Evolutionary conservation across 306 rosid genomes (phyloP), one percentile per base, ranked within the genome.

Genomic region (Vicia sativa): DNA sequence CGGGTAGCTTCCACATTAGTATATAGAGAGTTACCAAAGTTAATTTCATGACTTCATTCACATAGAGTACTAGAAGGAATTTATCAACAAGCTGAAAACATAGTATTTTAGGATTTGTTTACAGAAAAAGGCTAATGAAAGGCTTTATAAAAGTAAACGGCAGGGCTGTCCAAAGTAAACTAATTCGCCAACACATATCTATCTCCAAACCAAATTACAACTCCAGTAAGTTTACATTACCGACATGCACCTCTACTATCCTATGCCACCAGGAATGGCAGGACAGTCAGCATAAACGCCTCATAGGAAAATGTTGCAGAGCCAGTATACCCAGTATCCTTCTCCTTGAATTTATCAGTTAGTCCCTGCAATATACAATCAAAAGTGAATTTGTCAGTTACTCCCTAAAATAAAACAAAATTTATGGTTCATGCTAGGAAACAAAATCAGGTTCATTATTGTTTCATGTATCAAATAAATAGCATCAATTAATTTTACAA

Each of bases 271-370:
- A 93, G 79, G 79, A 93, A 93, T 2, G 98, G 98, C 77, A 93
- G 79, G 50, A 93, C 98, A 7, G 96, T 90, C 80, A 90, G 80
- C 98, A 93, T 93, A 80, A 93, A 93, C 12, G 87, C 73, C 83
- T 93, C 96, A 12, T 93, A 93, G 39, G 65, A 62, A 85, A 93
- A 93, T 37, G 90, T 86, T 56, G 95, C 98, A 29, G 84, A 74
- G 31, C 97, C 99, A 5, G 85, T 62, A 71, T 83, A 90, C 1
- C 46, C 61, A 38, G 75, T 78, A 75, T 93, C 98, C 87, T 85
- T 93, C 87, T 90, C 96, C 89, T 85, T 93, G 75, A 93, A 93
- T 74, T 90, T 93, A 72, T 90, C 98, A 4, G 95, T 93, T 38
- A 93, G 81, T 41, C 98, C 97, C 98, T 93, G 91, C 77, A 84